These are phyloP conservation scores for Populus hybrid DNA, from an alignment of 441 rosid genomes.

Conservation along the genomic window DNA sequence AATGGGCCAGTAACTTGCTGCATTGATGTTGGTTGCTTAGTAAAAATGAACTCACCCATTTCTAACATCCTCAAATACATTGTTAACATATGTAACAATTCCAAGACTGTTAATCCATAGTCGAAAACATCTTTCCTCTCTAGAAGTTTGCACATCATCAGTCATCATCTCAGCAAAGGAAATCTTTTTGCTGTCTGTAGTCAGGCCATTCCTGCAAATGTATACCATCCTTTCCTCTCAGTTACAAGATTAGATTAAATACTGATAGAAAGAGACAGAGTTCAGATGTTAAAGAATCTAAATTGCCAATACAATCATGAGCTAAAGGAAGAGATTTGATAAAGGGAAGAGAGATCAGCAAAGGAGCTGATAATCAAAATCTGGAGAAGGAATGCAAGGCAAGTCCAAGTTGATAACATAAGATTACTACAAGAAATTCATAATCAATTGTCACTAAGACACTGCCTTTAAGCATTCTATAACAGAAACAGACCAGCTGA, in stretches of 20 bases:
- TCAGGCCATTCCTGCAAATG: conserved; percentile 27
- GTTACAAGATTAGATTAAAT: conserved; percentile 1
- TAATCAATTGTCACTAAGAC: neutral
- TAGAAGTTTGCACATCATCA: conserved; percentile 28
- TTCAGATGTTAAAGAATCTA: neutral
- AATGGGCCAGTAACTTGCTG: neutral
- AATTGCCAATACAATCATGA: neutral
- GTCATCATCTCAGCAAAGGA: conserved; percentile 33
- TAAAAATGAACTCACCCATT: conserved; percentile 22
- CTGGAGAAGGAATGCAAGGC: neutral
- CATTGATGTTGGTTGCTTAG: neutral
- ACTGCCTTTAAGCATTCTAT: neutral
- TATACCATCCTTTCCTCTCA: conserved; percentile 8
- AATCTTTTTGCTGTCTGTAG: conserved; percentile 23
- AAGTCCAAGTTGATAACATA: neutral
- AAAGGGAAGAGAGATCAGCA: neutral
- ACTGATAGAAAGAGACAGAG: neutral
- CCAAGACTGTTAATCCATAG: conserved; percentile 33
- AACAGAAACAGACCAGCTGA: neutral
- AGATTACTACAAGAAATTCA: neutral
- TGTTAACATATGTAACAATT: conserved; percentile 25
- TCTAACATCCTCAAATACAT: conserved; percentile 28
- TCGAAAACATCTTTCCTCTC: conserved; percentile 29
- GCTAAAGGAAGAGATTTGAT: neutral
- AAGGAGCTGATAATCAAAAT: neutral